These are phyloP conservation scores for Debaryomyces sp. DNA, from an alignment of 1,139 yeast genomes.

Conservation along the genomic window DNA sequence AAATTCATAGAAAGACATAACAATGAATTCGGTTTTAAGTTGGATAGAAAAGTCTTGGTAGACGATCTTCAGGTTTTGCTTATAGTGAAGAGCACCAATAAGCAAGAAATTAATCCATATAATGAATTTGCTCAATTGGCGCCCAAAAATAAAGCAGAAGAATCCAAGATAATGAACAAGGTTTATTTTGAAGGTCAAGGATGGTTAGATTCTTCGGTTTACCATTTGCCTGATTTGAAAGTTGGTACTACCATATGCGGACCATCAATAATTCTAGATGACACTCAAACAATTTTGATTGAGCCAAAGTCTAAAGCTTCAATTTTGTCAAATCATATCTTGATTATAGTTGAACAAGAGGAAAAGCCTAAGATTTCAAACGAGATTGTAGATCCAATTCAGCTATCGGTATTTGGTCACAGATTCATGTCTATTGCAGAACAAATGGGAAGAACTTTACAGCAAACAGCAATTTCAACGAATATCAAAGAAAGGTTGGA, in stretches of 20 bases:
- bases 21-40: conserved; percentile 44
- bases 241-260: conserved; percentile 63
- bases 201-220: conserved; percentile 57
- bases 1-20: conserved; percentile 36
- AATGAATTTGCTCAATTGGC: conserved; percentile 26
- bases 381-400: conserved; percentile 62
- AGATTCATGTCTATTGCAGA: conserved; percentile 89
- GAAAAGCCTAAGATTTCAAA: conserved; percentile 26
- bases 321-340: conserved; percentile 55
- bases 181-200: conserved; percentile 41
- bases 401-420: conserved; percentile 78
- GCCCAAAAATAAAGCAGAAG: conserved; percentile 4
- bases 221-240: conserved; percentile 48
- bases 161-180: conserved; percentile 13
- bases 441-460: conserved; percentile 83
- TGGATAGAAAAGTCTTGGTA: conserved; percentile 59
- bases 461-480: conserved; percentile 82
- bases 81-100: conserved; percentile 35
- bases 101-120: conserved; percentile 35
- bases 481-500: conserved; percentile 83
- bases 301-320: conserved; percentile 73
- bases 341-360: conserved; percentile 38
- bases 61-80: conserved; percentile 74
- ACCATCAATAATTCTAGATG: conserved; percentile 84
- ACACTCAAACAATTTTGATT: conserved; percentile 82